Base-by-base conservation (phyloP, 116 monocot species). In the Posidonia oceanica region DNA sequence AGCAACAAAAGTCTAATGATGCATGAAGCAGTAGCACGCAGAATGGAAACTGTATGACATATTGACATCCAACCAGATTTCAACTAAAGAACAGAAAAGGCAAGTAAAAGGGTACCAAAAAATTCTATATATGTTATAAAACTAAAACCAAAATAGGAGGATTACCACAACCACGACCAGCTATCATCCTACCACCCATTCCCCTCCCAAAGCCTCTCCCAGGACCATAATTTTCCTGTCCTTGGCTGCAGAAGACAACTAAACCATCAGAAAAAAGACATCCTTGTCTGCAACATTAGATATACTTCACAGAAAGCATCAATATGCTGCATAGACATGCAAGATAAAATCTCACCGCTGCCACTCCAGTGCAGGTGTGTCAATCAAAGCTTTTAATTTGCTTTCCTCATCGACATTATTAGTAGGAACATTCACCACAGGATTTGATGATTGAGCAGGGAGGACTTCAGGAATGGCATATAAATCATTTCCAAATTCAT, bases 141-240 rank as follows among this genome's bases (percentile, higher is more conserved):
- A 7, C 48, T 12, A 48, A 6, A 63, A 61, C 39, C n/a, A 36
- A 52, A 37, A 17, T 63, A 42, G 67, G 36, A 63, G 41, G 52
- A 69, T 69, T 98, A 90, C 93, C 93, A 85, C 90, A 93, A 39
- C 89, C 92, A 83, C 90, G 89, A 21, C 90, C 84, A 76, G 55
- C 74, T 68, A 84, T 81, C 92, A 83, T 93, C 70, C 98, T 81
- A 68, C 88, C 90, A 78, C 98, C 84, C 74, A 91, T 87, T 58
- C 92, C 98, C 70, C 93, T 87, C 55, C 98, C 98, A 81, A 79
- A 98, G 38, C 98, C 90, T 90, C 98, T 89, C 38, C 96, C 96
- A 63, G 80, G 63, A 54, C 84, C 86, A 85, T 69, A 85, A 66
- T 72, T 74, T 66, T 93, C 98, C 70, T 86, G 85, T 54, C 76